Evolutionary conservation across 1,284 basidiomycete species (phyloP), one percentile per base, ranked within the genome.

Genomic region (Cutaneotrichosporon daszewskae): DNA sequence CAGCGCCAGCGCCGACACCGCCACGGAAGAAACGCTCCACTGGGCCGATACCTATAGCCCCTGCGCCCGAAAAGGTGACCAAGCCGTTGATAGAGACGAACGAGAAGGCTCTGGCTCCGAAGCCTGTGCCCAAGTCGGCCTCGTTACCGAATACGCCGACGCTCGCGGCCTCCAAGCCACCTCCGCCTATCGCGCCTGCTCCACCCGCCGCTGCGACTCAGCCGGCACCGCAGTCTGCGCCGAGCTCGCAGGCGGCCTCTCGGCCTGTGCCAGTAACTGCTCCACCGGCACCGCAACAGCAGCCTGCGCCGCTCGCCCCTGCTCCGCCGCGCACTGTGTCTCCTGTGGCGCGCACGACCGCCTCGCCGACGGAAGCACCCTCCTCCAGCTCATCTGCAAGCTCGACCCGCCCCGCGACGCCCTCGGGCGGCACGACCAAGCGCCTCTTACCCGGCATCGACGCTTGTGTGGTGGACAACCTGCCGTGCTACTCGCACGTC

Each of bases 391-490:
- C 47, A 18, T 19, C 40, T 20, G 27, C 24, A 25, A 31, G 31
- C 36, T 31, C 27, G 9, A 20, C 42, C 5, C 40, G 45, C 16
- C 25, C 43, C 10, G 25, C 38, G 27, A 51, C 40, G 9, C 45
- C 48, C 3, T 34, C 51, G 0, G 38, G 45, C 19, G 42, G 39
- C 14, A 50, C 55, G 12, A 62, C 58, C 20, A 62, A 66, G 45
- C 53, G 53, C 6, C 52, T 68, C 4, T 60, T 65, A 18, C 56
- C 59, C 8, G 64, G 62, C 9, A 58, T 69, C 4, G 58, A 61
- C 28, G 63, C 64, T 6, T 60, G 61, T 49, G 64, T 69, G 9
- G 55, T 69, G 6, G 63, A 67, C 42, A 61, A 66, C 33, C 64
- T 69, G 3, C 66, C 66, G 1, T 62, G 65, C 11, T 69, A 69